Base-by-base conservation (phyloP, 208 protist species). In the Phytomonas serpens region DNA sequence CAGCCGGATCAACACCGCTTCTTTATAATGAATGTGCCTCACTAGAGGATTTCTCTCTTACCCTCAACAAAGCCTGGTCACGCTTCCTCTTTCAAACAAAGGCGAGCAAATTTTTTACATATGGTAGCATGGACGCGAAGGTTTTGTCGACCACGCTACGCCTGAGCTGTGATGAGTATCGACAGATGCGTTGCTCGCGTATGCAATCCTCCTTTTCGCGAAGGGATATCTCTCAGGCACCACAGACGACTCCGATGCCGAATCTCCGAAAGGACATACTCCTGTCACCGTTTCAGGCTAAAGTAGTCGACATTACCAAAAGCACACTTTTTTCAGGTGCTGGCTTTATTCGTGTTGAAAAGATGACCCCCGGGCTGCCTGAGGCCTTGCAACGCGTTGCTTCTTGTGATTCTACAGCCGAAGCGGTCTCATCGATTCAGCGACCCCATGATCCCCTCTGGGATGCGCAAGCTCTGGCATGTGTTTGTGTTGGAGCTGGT, bases 381-480 rank as follows among this genome's bases (percentile, higher is more conserved):
- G 74, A 70, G 11, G 86, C 89, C 13, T 72, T 94, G 23, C 73
- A 79, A 64, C 79, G 77, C 61, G 77, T 64, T 31, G 66, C 78
- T 23, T 29, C 3, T 32, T 63, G 72, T 13, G 84, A 94, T 63
- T 65, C 63, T 7, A 77, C 73, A n/a, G 86, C 89, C 0, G 68
- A 64, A 23, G 69, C n/a, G 30, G 34, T 94, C 61, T 61, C 69
- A 3, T 70, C 57, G 27, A 5, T 51, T 3, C 67, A 66, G 62
- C 70, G 57, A 11, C 76, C 70, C 38, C 89, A 94, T 70, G 84
- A 94, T 67, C 85, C 89, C 5, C 70, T 94, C 30, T 94, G 89
- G 87, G 89, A 94, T 81, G 89, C 89, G 14, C 84, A 89, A 69
- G 89, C 89, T 13, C 76, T 94, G 2, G 89, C 84, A 19, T 94